These are phyloP conservation scores for Rhododendron vialii DNA, from an alignment of 148 eudicot genomes.

Conservation along the genomic window DNA sequence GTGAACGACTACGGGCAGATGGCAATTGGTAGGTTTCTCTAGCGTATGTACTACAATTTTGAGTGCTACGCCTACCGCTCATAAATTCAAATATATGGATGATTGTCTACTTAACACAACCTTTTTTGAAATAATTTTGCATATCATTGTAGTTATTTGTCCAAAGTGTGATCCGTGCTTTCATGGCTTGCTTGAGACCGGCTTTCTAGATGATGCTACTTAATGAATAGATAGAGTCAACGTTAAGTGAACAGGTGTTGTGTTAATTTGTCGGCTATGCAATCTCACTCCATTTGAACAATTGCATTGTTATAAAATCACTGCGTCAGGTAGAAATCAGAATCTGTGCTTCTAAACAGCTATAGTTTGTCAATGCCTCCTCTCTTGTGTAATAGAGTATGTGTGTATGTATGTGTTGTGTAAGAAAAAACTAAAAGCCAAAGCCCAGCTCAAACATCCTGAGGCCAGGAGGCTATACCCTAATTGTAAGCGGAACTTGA, in stretches of 20 bases:
- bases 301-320: not conserved
- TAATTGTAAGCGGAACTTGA: not conserved
- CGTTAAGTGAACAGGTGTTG: not conserved
- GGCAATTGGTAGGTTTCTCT: no score
- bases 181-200: not conserved
- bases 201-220: no score
- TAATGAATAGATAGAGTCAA: not conserved
- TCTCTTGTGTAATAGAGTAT: not conserved
- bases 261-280: not conserved
- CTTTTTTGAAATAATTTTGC: not conserved
- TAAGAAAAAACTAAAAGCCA: not conserved
- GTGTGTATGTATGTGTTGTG: not conserved
- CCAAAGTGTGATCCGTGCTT: not conserved
- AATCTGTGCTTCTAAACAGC: not conserved
- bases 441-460: not conserved
- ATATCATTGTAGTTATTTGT: no score
- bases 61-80: no score
- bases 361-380: not conserved
- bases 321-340: not conserved
- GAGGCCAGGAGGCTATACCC: not conserved
- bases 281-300: not conserved
- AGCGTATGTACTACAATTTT: no score
- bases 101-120: not conserved
- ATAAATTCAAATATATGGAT: not conserved
- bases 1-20: no score